Conservation (phyloP, 2,329 filamentous ascomycete genomes). For the Sordariomycetes sp. region DNA sequence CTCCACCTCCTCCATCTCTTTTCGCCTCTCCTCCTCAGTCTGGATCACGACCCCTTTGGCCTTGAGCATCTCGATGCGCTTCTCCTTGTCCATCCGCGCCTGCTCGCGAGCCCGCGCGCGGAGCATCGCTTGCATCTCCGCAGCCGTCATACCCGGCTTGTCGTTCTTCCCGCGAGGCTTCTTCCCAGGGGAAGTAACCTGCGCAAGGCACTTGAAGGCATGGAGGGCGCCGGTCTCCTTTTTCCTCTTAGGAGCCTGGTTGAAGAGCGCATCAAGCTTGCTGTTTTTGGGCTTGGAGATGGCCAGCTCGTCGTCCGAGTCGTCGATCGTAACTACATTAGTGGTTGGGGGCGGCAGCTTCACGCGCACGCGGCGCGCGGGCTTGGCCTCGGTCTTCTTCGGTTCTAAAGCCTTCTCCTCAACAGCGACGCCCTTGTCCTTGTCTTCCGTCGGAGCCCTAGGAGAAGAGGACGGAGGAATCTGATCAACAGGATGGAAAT, state of each 20-base stretch:
- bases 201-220: conserved; percentile 60
- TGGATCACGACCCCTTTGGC: conserved; percentile 71
- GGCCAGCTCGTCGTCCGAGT: conserved; percentile 50
- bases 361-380: conserved; percentile 35
- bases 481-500: conserved; percentile 24
- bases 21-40: conserved; percentile 75
- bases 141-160: conserved; percentile 48
- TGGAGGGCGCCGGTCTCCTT: conserved; percentile 50
- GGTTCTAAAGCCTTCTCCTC: not conserved
- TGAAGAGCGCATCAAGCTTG: conserved; percentile 52
- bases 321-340: conserved; percentile 21
- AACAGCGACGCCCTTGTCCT: conserved; percentile 7
- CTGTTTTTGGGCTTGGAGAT: conserved; percentile 37
- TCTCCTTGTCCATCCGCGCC: conserved; percentile 62
- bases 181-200: conserved; percentile 51
- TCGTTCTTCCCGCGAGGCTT: conserved; percentile 26
- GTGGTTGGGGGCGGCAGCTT: conserved; percentile 27
- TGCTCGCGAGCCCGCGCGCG: conserved; percentile 65
- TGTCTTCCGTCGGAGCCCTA: conserved; percentile 7
- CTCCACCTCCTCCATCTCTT: conserved; percentile 71
- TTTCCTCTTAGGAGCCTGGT: conserved; percentile 50
- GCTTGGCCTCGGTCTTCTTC: conserved; percentile 14
- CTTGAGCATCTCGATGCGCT: conserved; percentile 62
- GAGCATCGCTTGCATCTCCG: conserved; percentile 56
- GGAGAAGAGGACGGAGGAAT: conserved; percentile 15